Conservation (phyloP, 345 rosid species). For the Mercurialis annua region DNA sequence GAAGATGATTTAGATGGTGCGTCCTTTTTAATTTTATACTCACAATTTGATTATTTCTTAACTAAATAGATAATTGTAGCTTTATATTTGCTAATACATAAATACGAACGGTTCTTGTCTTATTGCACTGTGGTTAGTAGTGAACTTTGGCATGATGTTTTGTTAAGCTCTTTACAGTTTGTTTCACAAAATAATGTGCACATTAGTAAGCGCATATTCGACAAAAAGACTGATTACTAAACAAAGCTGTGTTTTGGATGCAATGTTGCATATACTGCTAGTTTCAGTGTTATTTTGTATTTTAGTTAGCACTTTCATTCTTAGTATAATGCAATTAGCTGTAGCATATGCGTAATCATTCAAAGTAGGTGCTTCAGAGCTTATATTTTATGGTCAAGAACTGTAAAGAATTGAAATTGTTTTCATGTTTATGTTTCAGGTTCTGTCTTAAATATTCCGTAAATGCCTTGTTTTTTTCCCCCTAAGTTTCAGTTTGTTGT, state of each 20-base stretch:
- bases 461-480: not conserved
- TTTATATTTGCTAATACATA: not conserved
- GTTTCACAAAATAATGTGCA: not conserved
- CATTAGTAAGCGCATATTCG: no score
- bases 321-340: not conserved
- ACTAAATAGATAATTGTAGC: not conserved
- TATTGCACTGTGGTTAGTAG: not conserved
- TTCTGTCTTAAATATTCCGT: not conserved
- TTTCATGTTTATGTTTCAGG: not conserved
- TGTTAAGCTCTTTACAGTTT: not conserved
- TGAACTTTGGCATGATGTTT: not conserved
- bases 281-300: not conserved
- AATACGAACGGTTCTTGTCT: not conserved
- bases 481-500: not conserved
- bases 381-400: not conserved
- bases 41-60: no score
- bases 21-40: conserved; percentile 10
- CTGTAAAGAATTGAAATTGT: not conserved
- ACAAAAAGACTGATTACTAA: not conserved
- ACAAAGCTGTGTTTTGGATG: not conserved
- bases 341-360: not conserved
- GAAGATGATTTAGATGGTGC: conserved; percentile 84
- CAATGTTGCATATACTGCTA: not conserved
- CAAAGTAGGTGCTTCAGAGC: not conserved
- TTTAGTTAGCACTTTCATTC: not conserved